Evolutionary conservation across 2,329 filamentous ascomycete genomes (phyloP), one percentile per base, ranked within the genome.

Genomic region (Colletotrichum sp.): DNA sequence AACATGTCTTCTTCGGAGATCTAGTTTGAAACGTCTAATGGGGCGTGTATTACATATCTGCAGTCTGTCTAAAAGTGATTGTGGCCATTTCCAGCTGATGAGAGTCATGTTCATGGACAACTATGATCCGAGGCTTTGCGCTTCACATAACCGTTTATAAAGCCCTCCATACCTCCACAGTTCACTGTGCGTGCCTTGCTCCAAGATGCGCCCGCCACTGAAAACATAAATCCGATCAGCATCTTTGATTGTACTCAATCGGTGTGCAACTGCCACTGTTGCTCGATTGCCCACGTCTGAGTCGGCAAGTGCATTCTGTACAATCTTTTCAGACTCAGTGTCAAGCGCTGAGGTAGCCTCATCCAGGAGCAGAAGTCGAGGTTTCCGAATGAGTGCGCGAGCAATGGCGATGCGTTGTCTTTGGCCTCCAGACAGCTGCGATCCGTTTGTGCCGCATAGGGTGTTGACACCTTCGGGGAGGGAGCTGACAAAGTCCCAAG

Each of bases 381-480:
- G 93, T 61, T 91, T 86, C 57, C 92, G 91, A 65, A 95, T 88
- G 39, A 95, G 92, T 13, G 92, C 92, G 7, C 94, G 88, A 0
- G 94, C 94, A 77, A 96, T 95, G 7, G 93, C 93, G 36, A 95
- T 90, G 24, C 93, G 91, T 82, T 95, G 94, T 6, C 93, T 87
- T 81, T 95, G 93, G 1, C 94, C 94, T 24, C 94, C 94, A 2
- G 92, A 94, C 2, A 96, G 86, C 74, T 93, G 92, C 15, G 92
- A 90, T 1, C 93, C 93, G 61, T 91, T 90, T 78, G 93, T 90
- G 3, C 93, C 93, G 26, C 94, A 93, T 2, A 87, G 85, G 0
- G 93, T 94, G 3, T 88, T 85, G 71, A 94, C 91, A 0, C 91
- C 91, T 7, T 74, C 60, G 3, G 91, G 90, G 0, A 93, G 85